Percentiles rank a stretch among this genome's conserved stretches.
Evolutionary conservation across 805 yeast genomes (phyloP).

Genomic region (Wickerhamomyces chambardii): DNA sequence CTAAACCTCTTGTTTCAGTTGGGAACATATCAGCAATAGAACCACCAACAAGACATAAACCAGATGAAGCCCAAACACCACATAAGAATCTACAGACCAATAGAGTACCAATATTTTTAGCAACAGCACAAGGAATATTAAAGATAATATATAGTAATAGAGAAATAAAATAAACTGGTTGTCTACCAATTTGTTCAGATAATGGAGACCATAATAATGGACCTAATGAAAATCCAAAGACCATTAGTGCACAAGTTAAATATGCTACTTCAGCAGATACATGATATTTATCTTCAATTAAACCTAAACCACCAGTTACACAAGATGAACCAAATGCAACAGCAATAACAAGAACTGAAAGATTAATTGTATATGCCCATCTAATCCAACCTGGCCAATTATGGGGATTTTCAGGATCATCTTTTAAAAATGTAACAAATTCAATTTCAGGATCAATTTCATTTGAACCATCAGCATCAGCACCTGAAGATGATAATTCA

Average conservation of each 20-base stretch:
- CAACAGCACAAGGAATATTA: conserved; percentile 81
- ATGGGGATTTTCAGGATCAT: conserved; percentile 86
- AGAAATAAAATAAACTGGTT: conserved; percentile 74
- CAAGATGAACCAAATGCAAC: conserved; percentile 94
- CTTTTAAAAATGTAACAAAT: conserved; percentile 71
- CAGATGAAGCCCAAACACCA: conserved; percentile 82
- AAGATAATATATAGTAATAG: conserved; percentile 67
- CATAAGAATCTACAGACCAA: conserved; percentile 78
- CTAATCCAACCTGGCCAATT: conserved; percentile 58
- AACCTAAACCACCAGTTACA: conserved; percentile 76
- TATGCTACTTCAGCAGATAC: conserved; percentile 76
- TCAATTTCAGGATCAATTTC: conserved; percentile 58
- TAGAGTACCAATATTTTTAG: conserved; percentile 75
- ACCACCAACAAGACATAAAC: conserved; percentile 83
- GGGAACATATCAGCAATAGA: conserved; percentile 85
- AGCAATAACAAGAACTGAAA: conserved; percentile 69
- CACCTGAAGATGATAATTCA: conserved; percentile 18
- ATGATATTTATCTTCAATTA: conserved; percentile 53
- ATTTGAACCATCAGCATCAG: conserved; percentile 13
- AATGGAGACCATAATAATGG: conserved; percentile 88
- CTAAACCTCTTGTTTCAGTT: conserved; percentile 74
- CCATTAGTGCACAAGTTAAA: conserved; percentile 79
- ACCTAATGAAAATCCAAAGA: conserved; percentile 79
- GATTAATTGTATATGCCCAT: conserved; percentile 60
- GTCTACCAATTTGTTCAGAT: conserved; percentile 78